These are phyloP conservation scores for Aspergillus sp. DNA, from an alignment of 2,329 filamentous ascomycete species.

Conservation along the genomic window DNA sequence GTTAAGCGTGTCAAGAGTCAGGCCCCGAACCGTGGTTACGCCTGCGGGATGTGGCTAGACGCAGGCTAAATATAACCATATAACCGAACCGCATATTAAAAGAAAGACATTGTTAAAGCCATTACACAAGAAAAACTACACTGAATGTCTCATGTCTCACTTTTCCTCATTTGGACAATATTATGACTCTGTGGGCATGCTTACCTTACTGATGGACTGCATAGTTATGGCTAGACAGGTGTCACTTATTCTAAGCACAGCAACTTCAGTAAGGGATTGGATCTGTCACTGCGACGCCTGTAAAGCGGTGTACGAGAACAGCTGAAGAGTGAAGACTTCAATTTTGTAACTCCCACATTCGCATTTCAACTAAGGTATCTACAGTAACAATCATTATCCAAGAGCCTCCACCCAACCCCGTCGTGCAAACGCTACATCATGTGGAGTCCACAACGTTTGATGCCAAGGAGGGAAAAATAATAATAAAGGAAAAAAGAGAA, in stretches of 20 bases:
- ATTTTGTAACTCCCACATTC: neutral
- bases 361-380: conserved; percentile 3
- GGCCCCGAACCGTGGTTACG: neutral
- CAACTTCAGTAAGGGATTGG: neutral
- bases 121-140: neutral
- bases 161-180: neutral
- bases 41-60: neutral
- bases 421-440: conserved; percentile 2
- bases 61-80: neutral
- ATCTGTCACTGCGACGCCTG: neutral
- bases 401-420: neutral
- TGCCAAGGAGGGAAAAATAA: neutral
- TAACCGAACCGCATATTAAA: neutral
- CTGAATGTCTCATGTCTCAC: neutral
- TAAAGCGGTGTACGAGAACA: neutral
- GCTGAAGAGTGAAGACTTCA: no score
- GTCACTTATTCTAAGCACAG: neutral
- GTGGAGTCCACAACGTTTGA: conserved; percentile 4
- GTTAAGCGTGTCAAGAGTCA: no score
- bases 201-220: neutral
- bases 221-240: neutral
- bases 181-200: no score
- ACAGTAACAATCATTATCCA: conserved; percentile 10
- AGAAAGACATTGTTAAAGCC: neutral
- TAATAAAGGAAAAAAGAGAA: neutral